Base-by-base conservation (phyloP, 1,139 yeast genomes). In the Candida freyschussii region DNA sequence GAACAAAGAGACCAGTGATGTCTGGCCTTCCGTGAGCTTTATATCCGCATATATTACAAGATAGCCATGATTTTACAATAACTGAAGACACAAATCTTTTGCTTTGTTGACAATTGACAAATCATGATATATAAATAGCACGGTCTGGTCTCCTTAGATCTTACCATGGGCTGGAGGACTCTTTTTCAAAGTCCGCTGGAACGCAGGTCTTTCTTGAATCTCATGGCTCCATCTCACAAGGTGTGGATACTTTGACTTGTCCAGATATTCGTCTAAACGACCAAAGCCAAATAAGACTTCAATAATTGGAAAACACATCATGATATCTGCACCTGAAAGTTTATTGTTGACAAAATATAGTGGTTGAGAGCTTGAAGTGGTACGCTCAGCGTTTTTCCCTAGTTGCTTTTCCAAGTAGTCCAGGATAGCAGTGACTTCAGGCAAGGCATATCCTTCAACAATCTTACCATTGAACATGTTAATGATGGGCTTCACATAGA, bases 251-350 rank as follows among this genome's bases (percentile, higher is more conserved):
- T 41, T 35, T 15, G 34, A 26, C 15, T 27, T 28, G 17, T 40
- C 41, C 15, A 44, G 24, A 3, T 22, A 26, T 2, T 15, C 28
- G 3, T 25, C 26, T 20, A 27, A 26, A 12, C 47, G 35, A 23
- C 43, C 34, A 1, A 26, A 16, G 7, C 24, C 10, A 8, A 39
- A 26, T 17, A 39, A 30, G 6, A 41, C 34, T 8, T 39, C 26
- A 2, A 32, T 28, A 4, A 55, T 21, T 6, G 75, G 74, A 55
- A 66, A 72, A 15, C 64, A 60, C 34, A 72, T 22, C 12, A 49
- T 36, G 30, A 78, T 62, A 48, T 78, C 86, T 3, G 84, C 85
- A 3, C 67, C 82, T 1, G 78, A 63, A 33, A 78, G 56, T 39
- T 63, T 63, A 37, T 71, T 64, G 3, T 78, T 78, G 9, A 74